phyloP scores from a whole-genome alignment of 768 basidiomycete genomes.

The Pleurotus tuoliensis region DNA sequence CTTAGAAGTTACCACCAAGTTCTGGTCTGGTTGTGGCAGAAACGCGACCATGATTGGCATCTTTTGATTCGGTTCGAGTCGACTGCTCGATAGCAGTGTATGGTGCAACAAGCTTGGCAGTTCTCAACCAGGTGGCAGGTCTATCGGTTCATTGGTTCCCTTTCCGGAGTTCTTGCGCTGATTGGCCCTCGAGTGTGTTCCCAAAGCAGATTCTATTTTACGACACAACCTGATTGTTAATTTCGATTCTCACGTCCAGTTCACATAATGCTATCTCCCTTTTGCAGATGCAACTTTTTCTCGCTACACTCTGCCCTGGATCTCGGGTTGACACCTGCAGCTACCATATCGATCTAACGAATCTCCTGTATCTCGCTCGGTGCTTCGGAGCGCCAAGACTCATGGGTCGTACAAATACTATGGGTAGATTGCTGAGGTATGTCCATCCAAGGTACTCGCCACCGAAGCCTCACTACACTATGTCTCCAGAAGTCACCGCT shows the following conservation, averaged over 20 bases:
- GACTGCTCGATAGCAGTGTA: too few relatives aligned
- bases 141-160: not conserved
- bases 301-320: conserved; percentile 24
- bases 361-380: conserved; percentile 15
- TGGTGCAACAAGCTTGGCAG: not conserved
- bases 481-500: conserved; percentile 26
- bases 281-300: conserved; percentile 23
- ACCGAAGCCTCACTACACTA: conserved; percentile 11
- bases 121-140: not conserved
- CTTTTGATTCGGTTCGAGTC: too few relatives aligned
- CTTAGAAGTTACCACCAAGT: not conserved
- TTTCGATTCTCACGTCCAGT: conserved; percentile 15
- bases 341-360: conserved; percentile 14
- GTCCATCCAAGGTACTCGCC: conserved; percentile 10
- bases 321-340: conserved; percentile 18
- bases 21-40: too few relatives aligned
- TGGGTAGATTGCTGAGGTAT: conserved; percentile 9
- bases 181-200: conserved; percentile 1
- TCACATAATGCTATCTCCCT: conserved; percentile 19
- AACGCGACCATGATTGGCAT: too few relatives aligned
- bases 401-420: conserved; percentile 21
- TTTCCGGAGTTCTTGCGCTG: conserved; percentile 6
- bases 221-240: not conserved
- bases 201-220: not conserved
- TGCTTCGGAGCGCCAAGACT: conserved; percentile 20